Percentiles rank a stretch among this genome's conserved stretches.
Evolutionary conservation across 306 rosid species (phyloP).

Genomic region (Rosa multiflora): DNA sequence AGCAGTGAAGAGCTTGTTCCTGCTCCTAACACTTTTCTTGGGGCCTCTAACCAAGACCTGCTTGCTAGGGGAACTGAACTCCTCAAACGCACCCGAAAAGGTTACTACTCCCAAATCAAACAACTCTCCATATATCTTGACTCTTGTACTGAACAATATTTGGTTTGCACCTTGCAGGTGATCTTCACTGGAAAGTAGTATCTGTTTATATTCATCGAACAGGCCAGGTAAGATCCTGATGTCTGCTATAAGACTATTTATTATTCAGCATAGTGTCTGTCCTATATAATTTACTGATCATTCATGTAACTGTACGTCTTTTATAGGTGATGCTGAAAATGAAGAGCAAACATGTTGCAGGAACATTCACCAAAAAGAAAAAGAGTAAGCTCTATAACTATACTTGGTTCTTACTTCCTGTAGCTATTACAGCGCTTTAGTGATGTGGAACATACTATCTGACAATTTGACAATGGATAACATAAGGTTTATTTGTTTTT

Average conservation of each 20-base stretch:
- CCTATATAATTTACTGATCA: not conserved
- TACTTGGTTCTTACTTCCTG: not conserved
- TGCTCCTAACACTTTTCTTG: conserved; percentile 42
- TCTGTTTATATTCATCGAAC: conserved; percentile 80
- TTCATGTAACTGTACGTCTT: not conserved
- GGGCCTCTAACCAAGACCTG: conserved; percentile 55
- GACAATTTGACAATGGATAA: not conserved
- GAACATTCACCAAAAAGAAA: conserved; percentile 90
- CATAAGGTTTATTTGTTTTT: conserved; percentile 9
- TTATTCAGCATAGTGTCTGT: not conserved
- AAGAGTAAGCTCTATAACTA: conserved; percentile 54
- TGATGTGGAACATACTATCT: not conserved
- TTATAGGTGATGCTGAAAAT: conserved; percentile 86
- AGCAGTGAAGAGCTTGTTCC: conserved; percentile 51
- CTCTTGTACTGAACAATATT: not conserved
- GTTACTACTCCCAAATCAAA: conserved; percentile 24
- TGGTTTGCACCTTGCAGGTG: conserved; percentile 54
- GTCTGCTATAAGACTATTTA: not conserved
- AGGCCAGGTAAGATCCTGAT: conserved; percentile 51
- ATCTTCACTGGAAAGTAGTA: conserved; percentile 96
- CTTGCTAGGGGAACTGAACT: conserved; percentile 88
- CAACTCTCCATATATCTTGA: not conserved
- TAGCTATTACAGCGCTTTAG: not conserved
- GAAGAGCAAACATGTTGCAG: conserved; percentile 92
- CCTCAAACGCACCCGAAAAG: conserved; percentile 94